Evolutionary conservation across 176 grass and related monocot genomes (phyloP), one percentile per base, ranked within the genome.

Genomic region (Echinochloa phyllopogon): DNA sequence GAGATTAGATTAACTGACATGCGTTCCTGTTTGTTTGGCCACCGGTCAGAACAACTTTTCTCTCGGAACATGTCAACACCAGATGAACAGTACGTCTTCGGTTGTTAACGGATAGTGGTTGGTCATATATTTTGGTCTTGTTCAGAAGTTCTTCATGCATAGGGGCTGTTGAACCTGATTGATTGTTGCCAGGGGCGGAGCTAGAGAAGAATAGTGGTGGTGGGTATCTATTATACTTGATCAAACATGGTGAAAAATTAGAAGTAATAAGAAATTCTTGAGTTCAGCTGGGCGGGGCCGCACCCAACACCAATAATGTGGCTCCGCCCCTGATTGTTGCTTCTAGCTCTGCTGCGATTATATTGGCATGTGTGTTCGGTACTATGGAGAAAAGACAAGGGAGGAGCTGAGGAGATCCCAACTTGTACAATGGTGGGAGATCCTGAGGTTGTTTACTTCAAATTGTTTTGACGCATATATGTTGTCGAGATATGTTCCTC

Each of bases 61-160:
- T n/a, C n/a, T n/a, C n/a, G n/a, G n/a, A n/a, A n/a, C n/a, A n/a
- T n/a, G n/a, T n/a, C n/a, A n/a, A n/a, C n/a, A n/a, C n/a, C n/a
- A n/a, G n/a, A n/a, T n/a, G n/a, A n/a, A n/a, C n/a, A n/a, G n/a
- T n/a, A n/a, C n/a, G n/a, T n/a, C 42, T 50, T 48, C 12, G 23
- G 51, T 64, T 43, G 62, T 71, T 77, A 65, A 73, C 55, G 27
- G 75, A 43, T 68, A 83, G 59, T 60, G 29, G 82, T 84, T 89
- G 68, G 12, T 59, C 13, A 42, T 70, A 44, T 48, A 65, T 37
- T 18, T 76, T 9, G 27, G 56, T 69, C n/a, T 65, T 43, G 53
- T 57, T 65, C 57, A 58, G 72, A 68, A 75, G 15, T 5, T 39
- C 25, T 45, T 67, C 61, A 66, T 57, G 24, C 41, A 44, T 65